Conservation (phyloP, 805 yeast genomes). For the Sugiyamaella boreocaroliniensis region DNA sequence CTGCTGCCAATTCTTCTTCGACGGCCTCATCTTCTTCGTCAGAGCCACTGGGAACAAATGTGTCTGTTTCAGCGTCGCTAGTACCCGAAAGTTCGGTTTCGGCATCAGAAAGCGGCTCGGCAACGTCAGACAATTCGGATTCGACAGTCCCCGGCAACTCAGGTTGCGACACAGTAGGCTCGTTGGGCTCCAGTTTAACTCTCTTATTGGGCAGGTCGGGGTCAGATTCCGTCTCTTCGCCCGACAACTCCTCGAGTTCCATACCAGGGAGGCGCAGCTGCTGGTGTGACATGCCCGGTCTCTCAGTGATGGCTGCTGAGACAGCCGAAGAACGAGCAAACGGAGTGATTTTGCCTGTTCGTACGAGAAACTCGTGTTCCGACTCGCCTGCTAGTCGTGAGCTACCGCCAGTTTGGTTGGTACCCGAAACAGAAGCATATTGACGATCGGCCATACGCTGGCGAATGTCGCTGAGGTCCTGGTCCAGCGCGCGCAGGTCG, state of each 20-base stretch:
- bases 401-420: conserved; percentile 9
- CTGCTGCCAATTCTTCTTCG: conserved; percentile 25
- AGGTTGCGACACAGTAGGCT: too few species aligned
- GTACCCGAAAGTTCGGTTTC: too few species aligned
- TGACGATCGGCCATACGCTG: conserved; percentile 37
- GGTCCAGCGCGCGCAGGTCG: conserved; percentile 47
- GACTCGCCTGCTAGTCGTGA: conserved; percentile 62
- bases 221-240: conserved; percentile 10
- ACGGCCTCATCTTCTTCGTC: conserved; percentile 8
- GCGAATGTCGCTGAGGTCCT: conserved; percentile 59
- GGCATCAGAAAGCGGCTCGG: conserved; percentile 1
- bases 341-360: conserved; percentile 92
- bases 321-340: conserved; percentile 53
- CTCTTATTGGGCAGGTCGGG: conserved; percentile 1
- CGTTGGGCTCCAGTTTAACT: background rate
- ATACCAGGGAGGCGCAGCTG: conserved; percentile 48
- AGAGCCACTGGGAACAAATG: background rate
- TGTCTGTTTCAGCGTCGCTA: background rate
- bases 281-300: conserved; percentile 34
- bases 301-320: conserved; percentile 1
- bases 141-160: background rate
- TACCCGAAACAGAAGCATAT: conserved; percentile 11
- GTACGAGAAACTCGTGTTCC: conserved; percentile 67
- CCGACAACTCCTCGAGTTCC: conserved; percentile 18
- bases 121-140: background rate